Conservation (phyloP, 129 eudicot genomes). For the Chrysanthemum lavandulifolium region DNA sequence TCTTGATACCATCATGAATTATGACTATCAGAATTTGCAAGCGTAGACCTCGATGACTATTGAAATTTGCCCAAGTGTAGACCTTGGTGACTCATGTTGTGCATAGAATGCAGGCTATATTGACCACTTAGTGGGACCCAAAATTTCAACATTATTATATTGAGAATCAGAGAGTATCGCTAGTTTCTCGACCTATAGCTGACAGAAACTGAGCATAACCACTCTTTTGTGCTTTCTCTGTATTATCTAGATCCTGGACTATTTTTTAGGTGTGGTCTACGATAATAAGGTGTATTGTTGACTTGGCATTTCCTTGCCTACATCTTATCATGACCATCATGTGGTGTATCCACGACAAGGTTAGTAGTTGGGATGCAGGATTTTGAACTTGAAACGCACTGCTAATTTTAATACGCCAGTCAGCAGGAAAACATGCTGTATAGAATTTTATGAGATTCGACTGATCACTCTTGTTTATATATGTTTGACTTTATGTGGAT, state of each 20-base stretch:
- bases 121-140: constrained; percentile 8
- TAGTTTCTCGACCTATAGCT: not conserved
- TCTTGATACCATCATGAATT: not conserved
- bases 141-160: not conserved
- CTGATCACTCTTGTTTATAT: not conserved
- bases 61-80: not conserved
- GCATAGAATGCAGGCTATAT: not conserved
- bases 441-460: constrained; percentile 15
- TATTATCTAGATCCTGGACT: not conserved
- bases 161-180: not conserved
- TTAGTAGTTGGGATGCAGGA: constrained; percentile 6
- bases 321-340: not conserved
- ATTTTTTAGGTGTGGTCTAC: not conserved
- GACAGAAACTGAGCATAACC: not conserved
- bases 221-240: not conserved
- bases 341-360: not conserved
- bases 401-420: not conserved
- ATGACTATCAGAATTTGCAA: not conserved
- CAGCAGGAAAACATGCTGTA: not conserved
- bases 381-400: not conserved
- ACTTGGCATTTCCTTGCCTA: not conserved
- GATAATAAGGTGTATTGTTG: not conserved
- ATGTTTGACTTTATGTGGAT: not conserved
- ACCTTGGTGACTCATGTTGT: not conserved
- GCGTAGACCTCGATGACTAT: not conserved